Conservation (phyloP, 345 rosid species). For the Populus pruinosa region DNA sequence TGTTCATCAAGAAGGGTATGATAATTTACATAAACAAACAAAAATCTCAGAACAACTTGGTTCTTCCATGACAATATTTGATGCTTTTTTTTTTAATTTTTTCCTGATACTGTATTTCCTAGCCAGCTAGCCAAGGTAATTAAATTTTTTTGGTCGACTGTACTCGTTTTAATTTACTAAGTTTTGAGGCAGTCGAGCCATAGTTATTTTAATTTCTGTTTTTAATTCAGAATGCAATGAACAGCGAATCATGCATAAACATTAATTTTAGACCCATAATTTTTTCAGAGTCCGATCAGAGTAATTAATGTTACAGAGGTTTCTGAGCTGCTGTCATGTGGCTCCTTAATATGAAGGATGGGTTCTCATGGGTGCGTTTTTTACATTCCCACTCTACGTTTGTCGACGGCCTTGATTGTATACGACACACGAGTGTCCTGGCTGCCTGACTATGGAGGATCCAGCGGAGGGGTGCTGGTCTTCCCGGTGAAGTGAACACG, state of each 20-base stretch:
- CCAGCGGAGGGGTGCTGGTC: too few relatives aligned
- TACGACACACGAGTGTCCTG: too few relatives aligned
- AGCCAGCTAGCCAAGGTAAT: background rate
- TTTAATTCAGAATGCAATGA: background rate
- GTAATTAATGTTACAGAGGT: background rate
- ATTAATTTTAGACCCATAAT: background rate
- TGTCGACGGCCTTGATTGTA: background rate
- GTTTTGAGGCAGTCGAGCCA: background rate
- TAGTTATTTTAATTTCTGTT: background rate
- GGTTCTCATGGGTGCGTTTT: background rate
- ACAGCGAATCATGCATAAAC: background rate
- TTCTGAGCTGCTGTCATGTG: background rate
- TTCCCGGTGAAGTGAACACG: too few relatives aligned
- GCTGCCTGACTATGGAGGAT: background rate
- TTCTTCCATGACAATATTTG: background rate
- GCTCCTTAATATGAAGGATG: background rate
- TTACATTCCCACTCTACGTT: slow-evolving; percentile 2
- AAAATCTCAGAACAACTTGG: background rate
- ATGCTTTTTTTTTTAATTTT: background rate
- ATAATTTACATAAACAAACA: too few relatives aligned
- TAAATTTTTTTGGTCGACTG: too few relatives aligned
- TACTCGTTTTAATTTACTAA: background rate
- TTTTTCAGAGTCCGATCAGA: background rate
- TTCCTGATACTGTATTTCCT: background rate
- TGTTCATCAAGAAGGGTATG: background rate